Conservation (phyloP, 2,329 filamentous ascomycete genomes). For the Arthrocladium fulminans region DNA sequence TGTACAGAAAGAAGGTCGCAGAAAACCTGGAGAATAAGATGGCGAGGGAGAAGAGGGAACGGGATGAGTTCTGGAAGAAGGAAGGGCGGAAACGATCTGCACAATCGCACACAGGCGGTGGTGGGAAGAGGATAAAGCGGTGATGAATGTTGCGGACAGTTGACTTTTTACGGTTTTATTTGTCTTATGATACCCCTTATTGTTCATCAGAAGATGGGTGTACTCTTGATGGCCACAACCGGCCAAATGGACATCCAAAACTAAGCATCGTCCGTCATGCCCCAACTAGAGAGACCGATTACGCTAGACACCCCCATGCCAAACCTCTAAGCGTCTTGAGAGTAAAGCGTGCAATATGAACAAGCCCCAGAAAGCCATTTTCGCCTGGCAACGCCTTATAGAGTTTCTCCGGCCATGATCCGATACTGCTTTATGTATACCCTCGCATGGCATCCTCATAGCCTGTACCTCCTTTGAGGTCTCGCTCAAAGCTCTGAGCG, state of each 20-base stretch:
- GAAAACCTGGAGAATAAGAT: conserved; percentile 77
- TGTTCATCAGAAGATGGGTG: background rate
- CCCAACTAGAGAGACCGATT: too few species aligned
- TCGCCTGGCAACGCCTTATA: too few species aligned
- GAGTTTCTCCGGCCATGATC: too few species aligned
- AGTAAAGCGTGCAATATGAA: too few species aligned
- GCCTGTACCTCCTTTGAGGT: conserved; percentile 70
- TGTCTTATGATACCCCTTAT: background rate
- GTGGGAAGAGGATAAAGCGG: conserved; percentile 40
- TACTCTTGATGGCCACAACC: too few species aligned
- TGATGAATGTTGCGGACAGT: conserved; percentile 16
- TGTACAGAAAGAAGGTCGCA: conserved; percentile 73
- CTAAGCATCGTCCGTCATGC: too few species aligned
- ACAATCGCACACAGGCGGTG: conserved; percentile 43
- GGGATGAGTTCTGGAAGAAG: conserved; percentile 81
- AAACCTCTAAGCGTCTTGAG: too few species aligned
- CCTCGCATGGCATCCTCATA: conserved; percentile 78
- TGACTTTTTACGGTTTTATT: background rate
- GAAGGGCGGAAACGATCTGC: conserved; percentile 74
- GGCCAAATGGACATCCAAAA: background rate
- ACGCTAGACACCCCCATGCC: too few species aligned
- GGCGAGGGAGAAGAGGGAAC: conserved; percentile 80
- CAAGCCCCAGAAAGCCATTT: too few species aligned
- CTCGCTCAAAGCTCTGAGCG: conserved; percentile 55
- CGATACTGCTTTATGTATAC: conserved; percentile 47